Base-by-base conservation (phyloP, 805 yeast genomes). In the Barnettozyma sucrosica region DNA sequence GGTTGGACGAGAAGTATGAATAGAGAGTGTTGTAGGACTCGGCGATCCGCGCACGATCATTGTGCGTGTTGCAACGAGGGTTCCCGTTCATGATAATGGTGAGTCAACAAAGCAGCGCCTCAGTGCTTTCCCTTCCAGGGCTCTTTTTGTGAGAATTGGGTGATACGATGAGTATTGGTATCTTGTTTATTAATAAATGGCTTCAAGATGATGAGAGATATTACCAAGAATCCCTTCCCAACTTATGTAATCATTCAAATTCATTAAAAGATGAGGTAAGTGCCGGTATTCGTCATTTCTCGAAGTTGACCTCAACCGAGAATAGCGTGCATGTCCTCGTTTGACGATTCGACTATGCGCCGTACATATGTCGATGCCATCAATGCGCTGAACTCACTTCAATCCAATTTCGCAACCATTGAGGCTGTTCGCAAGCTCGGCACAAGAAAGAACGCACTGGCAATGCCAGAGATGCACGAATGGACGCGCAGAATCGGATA, bases 321-420 rank as follows among this genome's bases (percentile, higher is more conserved):
- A 21, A n/a, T 21, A 18, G 37, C 21, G 13, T 36, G 9, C 21
- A 36, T 36, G 40, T 19, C 26, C 25, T 13, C 40, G 13, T 21
- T 14, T 20, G 25, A 20, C 26, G 26, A 36, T 21, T 18, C 40
- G 9, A 14, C 40, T 14, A 36, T 36, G 40, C 33, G 63, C 21
- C 42, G 42, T 14, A 39, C 32, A 24, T 39, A 39, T 16, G 32
- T 39, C 33, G 97, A 89, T 66, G 99, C 99, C 1, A 79, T 93
- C 42, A 73, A 74, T 45, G 86, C 93, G 3, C 74, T 93, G 58
- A 93, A 93, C 67, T 76, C 89, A 3, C 69, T 92, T 33, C 99
- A 93, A 64, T 85, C 97, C 21, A 93, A 95, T 63, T 89, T 83
- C 64, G 89, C 96, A 21, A 81, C 89, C 9, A 80, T 93, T 42